phyloP scores from a whole-genome alignment of 495 filamentous ascomycete genomes.

The Trichoderma gamsii region DNA sequence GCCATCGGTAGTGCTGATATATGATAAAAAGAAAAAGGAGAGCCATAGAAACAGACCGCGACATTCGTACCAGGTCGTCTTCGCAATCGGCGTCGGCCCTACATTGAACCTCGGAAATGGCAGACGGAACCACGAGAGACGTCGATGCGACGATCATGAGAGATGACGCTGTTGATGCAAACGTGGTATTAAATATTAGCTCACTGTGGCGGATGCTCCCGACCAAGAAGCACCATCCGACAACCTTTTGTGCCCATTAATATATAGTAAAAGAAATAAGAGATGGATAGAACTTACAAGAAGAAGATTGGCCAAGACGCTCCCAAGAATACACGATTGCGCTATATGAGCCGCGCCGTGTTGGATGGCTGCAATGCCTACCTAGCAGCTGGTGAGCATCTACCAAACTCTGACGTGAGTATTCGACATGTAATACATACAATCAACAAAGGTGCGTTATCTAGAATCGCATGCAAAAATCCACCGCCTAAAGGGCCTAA shows the following conservation, averaged over 20 bases:
- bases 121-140: neutral
- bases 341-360: neutral
- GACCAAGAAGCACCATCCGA: neutral
- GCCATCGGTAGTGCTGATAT: slow-evolving; percentile 2
- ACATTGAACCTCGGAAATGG: neutral
- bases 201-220: neutral
- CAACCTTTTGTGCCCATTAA: neutral
- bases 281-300: neutral
- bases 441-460: neutral
- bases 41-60: neutral
- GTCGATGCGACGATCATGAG: neutral
- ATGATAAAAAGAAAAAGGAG: neutral
- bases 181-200: neutral
- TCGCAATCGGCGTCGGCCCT: neutral
- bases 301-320: slow-evolving; percentile 2
- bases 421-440: neutral
- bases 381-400: neutral
- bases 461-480: neutral
- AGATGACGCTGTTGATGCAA: neutral
- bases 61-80: neutral
- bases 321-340: neutral
- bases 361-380: neutral
- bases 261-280: neutral
- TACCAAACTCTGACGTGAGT: neutral
- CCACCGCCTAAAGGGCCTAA: neutral